Evolutionary conservation across 192 early-diverging fungal genomes (phyloP).

Genomic region (Chytriomyces confervae): DNA sequence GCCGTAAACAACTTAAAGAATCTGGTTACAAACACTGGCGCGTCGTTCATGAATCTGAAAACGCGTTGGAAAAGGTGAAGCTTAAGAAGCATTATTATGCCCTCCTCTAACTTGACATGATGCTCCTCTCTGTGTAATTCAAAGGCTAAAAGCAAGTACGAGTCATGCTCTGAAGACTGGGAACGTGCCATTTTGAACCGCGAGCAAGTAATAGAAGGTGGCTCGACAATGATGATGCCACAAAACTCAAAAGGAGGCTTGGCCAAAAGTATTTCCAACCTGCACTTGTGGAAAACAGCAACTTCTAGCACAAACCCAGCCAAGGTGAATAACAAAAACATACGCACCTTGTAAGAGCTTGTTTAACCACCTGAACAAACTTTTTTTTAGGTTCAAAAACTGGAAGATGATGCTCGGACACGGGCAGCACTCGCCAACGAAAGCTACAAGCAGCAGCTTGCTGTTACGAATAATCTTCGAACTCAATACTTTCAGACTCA

Average conservation of each 20-base stretch:
- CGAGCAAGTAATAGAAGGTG: slow-evolving; percentile 33
- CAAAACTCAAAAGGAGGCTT: slow-evolving; percentile 48
- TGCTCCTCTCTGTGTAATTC: neutral
- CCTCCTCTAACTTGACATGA: neutral
- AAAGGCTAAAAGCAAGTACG: slow-evolving; percentile 78
- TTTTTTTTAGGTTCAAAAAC: slow-evolving; percentile 64
- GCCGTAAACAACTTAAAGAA: slow-evolving; percentile 86
- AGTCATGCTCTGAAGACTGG: slow-evolving; percentile 82
- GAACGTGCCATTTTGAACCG: slow-evolving; percentile 63
- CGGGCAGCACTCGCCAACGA: slow-evolving; percentile 84
- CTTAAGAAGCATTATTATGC: neutral
- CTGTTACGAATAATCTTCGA: slow-evolving; percentile 74
- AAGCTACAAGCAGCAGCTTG: slow-evolving; percentile 81
- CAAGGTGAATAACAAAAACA: slow-evolving; percentile 55
- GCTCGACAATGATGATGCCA: slow-evolving; percentile 29
- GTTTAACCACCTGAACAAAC: slow-evolving; percentile 6
- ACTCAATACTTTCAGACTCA: slow-evolving; percentile 79
- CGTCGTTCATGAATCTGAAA: slow-evolving; percentile 78
- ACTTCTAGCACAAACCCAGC: slow-evolving; percentile 40
- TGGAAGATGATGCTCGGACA: slow-evolving; percentile 85
- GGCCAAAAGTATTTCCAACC: slow-evolving; percentile 56
- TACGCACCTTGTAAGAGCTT: too few species aligned
- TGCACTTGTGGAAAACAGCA: slow-evolving; percentile 51
- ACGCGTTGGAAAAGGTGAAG: slow-evolving; percentile 80
- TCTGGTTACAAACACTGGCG: slow-evolving; percentile 76